A percentile compares a stretch with the other conserved stretches of the same genome.
Conservation (phyloP, 495 filamentous ascomycete species). For the Hypoxylon subgilvum region DNA sequence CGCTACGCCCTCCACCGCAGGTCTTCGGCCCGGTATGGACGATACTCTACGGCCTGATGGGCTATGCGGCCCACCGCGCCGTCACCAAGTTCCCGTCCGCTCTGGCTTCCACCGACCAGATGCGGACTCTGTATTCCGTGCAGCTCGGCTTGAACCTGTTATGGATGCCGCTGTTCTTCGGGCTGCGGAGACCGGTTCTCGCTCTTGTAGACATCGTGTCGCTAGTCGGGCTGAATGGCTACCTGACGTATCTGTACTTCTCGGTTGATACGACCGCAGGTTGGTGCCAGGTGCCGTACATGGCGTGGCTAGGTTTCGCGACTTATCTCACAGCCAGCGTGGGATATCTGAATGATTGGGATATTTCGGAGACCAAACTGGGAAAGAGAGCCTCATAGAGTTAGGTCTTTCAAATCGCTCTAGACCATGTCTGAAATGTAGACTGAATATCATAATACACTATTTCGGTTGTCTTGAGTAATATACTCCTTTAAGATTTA, state of each 20-base stretch:
- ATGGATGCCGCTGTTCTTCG: conserved; percentile 96
- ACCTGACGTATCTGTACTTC: conserved; percentile 76
- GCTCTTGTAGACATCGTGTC: conserved; percentile 78
- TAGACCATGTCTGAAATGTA: background rate
- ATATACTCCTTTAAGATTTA: background rate
- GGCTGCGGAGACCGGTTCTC: conserved; percentile 67
- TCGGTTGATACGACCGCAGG: conserved; percentile 72
- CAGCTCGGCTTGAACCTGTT: conserved; percentile 83
- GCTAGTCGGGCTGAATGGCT: conserved; percentile 70
- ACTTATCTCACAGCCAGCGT: conserved; percentile 76
- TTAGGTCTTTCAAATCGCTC: background rate
- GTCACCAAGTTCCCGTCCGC: conserved; percentile 43
- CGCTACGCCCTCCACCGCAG: conserved; percentile 75
- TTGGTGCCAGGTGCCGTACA: conserved; percentile 77
- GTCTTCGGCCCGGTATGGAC: conserved; percentile 90
- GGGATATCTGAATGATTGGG: conserved; percentile 80
- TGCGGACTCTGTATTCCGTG: conserved; percentile 73
- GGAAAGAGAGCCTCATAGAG: conserved; percentile 21
- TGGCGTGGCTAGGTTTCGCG: conserved; percentile 83
- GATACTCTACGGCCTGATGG: conserved; percentile 83
- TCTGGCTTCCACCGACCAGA: conserved; percentile 37
- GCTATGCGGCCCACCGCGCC: conserved; percentile 79
- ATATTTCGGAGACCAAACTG: conserved; percentile 52
- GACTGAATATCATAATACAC: background rate
- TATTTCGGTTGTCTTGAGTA: background rate